Evolutionary conservation across 2,329 filamentous ascomycete species (phyloP), one percentile per base, ranked within the genome.

Genomic region (Venturiaceae sp.): DNA sequence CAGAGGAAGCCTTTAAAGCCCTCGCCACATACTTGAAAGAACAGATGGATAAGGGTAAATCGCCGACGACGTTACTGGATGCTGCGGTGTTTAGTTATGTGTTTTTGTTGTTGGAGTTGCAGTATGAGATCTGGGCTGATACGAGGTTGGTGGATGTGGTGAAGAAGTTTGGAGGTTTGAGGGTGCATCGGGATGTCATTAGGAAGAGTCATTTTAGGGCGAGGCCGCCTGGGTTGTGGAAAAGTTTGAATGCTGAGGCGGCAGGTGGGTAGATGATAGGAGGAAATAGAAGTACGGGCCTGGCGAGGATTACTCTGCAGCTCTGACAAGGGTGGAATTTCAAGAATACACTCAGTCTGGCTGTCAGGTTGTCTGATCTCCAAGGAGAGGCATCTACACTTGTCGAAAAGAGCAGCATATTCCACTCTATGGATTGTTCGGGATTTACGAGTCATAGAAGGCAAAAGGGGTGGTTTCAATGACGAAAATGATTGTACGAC

Each of bases 21-120:
- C 71, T 90, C 8, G 82, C 83, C 2, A 75, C 71, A 21, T 66
- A 87, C 8, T 73, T 90, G n/a, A 1, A 71, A 79, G 0, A 71
- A 83, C 37, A 66, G 74, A 19, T 86, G 83, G 77, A 88, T 87
- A 69, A 87, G 86, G 79, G 75, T 4, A 68, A 70, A 59, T 55
- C 71, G 32, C 68, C 71, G 16, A 90, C 92, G 0, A 83, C 85
- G 0, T 68, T 92, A 26, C 92, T 97, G 65, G 94, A 99, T 72
- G 92, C 92, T 6, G 84, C 83, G 57, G 83, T 97, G 2, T 97
- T 96, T 73, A 85, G 90, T 3, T 99, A 96, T 71, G 92, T 89
- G 0, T 84, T 95, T 70, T 75, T 95, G 55, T 76, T 97, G 56
- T 73, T 95, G 55, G 83, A 88, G 60, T 79, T 84, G 34, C 66